These are phyloP conservation scores for Clonostachys rhizophaga DNA, from an alignment of 2,329 filamentous ascomycete genomes.

Conservation along the genomic window DNA sequence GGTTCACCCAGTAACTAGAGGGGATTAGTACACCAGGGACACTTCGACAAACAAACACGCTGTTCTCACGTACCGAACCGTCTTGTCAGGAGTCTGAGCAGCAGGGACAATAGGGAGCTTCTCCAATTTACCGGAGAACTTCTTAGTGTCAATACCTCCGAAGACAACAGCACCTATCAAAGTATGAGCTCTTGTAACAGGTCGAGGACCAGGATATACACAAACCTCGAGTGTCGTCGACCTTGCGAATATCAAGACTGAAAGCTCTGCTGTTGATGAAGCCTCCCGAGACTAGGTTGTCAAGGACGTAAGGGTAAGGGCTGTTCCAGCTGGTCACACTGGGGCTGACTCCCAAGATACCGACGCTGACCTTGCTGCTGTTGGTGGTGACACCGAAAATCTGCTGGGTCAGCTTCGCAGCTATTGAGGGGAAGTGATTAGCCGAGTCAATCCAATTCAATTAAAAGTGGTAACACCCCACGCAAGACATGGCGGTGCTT, in stretches of 20 bases:
- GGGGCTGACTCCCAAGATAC: constrained; percentile 28
- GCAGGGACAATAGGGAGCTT: constrained; percentile 50
- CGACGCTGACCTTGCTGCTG: constrained; percentile 17
- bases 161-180: constrained; percentile 33
- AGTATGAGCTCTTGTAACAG: background rate
- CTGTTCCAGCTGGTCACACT: constrained; percentile 22
- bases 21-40: no score
- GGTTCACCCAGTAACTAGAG: constrained; percentile 33
- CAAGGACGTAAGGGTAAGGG: constrained; percentile 25
- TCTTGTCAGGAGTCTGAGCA: constrained; percentile 22
- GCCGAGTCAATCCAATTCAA: constrained; percentile 2
- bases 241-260: constrained; percentile 23
- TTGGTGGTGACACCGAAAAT: constrained; percentile 27
- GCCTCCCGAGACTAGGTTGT: constrained; percentile 23
- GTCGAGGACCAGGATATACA: background rate
- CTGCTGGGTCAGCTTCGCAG: constrained; percentile 22
- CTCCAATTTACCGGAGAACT: constrained; percentile 47
- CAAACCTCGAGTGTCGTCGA: constrained; percentile 19
- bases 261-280: constrained; percentile 29
- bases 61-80: constrained; percentile 12
- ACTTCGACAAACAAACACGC: no score
- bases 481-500: background rate
- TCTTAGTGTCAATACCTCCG: constrained; percentile 51
- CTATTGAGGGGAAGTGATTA: constrained; percentile 5
- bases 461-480: background rate